Evolutionary conservation across 768 basidiomycete genomes (phyloP).

Genomic region (Suillus fuscotomentosus): DNA sequence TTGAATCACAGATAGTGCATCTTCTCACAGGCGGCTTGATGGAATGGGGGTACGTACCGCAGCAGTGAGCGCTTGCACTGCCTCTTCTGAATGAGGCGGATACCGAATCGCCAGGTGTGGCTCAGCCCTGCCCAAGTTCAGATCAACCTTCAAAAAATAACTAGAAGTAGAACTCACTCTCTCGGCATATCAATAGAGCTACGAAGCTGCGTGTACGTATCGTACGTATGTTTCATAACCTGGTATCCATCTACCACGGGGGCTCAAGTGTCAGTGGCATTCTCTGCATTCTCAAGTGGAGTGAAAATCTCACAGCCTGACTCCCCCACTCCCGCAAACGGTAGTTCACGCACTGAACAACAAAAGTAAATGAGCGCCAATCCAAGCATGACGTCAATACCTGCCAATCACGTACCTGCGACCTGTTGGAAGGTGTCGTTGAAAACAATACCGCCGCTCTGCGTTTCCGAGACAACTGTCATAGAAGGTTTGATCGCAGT

Average conservation of each 20-base stretch:
- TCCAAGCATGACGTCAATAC: constrained; percentile 14
- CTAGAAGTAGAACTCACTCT: constrained; percentile 39
- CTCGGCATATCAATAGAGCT: constrained; percentile 53
- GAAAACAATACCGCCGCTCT: constrained; percentile 54
- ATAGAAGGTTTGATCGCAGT: neutral
- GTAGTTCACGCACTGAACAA: constrained; percentile 37
- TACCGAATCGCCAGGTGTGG: constrained; percentile 19
- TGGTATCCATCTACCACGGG: constrained; percentile 50
- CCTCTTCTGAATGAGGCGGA: constrained; percentile 21
- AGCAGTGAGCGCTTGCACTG: constrained; percentile 12
- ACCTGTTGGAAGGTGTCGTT: constrained; percentile 64
- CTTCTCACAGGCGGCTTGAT: constrained; percentile 7
- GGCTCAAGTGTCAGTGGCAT: neutral
- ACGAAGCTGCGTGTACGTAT: constrained; percentile 51
- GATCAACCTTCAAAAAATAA: constrained; percentile 7
- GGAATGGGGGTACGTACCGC: constrained; percentile 15
- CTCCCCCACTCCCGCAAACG: constrained; percentile 57
- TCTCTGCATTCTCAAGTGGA: neutral
- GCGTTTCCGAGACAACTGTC: constrained; percentile 53
- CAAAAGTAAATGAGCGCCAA: constrained; percentile 4
- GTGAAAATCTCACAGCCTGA: constrained; percentile 53
- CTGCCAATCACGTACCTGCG: constrained; percentile 32
- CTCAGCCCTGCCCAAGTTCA: constrained; percentile 20
- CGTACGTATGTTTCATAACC: constrained; percentile 50
- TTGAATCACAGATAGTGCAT: neutral